Conservation (phyloP, 2,329 filamentous ascomycete species). For the Stachybotrys chlorohalonatus region DNA sequence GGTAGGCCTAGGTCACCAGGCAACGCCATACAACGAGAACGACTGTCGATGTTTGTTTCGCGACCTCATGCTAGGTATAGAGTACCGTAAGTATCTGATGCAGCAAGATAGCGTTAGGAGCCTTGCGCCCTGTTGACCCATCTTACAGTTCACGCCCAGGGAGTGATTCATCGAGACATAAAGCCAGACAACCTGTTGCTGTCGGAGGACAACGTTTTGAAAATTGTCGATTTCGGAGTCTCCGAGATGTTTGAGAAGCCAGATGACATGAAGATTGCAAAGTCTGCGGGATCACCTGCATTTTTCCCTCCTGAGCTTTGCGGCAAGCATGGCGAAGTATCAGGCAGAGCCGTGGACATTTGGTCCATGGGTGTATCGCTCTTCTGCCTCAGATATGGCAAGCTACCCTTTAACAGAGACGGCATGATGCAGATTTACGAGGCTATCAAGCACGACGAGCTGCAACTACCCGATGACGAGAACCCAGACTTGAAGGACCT, state of each 20-base stretch:
- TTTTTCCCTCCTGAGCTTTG: slow-evolving; percentile 93
- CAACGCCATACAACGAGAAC: slow-evolving; percentile 75
- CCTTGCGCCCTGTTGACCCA: slow-evolving; percentile 1
- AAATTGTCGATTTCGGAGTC: slow-evolving; percentile 97
- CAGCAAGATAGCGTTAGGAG: neutral
- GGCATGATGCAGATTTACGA: slow-evolving; percentile 83
- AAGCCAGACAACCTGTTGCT: slow-evolving; percentile 95
- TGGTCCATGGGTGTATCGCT: slow-evolving; percentile 98
- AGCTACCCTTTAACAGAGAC: slow-evolving; percentile 73
- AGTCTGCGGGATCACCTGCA: slow-evolving; percentile 88
- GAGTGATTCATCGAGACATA: slow-evolving; percentile 92
- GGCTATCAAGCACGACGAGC: slow-evolving; percentile 65
- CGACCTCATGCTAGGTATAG: slow-evolving; percentile 87
- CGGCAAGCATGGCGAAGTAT: slow-evolving; percentile 76
- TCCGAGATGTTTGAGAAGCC: slow-evolving; percentile 94
- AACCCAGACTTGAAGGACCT: slow-evolving; percentile 66
- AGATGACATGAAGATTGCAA: slow-evolving; percentile 79
- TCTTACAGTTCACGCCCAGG: slow-evolving; percentile 72
- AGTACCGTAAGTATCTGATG: slow-evolving; percentile 62
- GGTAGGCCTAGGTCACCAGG: slow-evolving; percentile 75
- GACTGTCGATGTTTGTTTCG: slow-evolving; percentile 86
- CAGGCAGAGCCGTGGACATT: slow-evolving; percentile 83
- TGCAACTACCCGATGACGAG: slow-evolving; percentile 53
- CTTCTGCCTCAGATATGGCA: slow-evolving; percentile 84
- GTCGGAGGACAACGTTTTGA: slow-evolving; percentile 85